These are phyloP conservation scores for Phytophthora melonis DNA, from an alignment of 352 stramenopile species.

Conservation along the genomic window DNA sequence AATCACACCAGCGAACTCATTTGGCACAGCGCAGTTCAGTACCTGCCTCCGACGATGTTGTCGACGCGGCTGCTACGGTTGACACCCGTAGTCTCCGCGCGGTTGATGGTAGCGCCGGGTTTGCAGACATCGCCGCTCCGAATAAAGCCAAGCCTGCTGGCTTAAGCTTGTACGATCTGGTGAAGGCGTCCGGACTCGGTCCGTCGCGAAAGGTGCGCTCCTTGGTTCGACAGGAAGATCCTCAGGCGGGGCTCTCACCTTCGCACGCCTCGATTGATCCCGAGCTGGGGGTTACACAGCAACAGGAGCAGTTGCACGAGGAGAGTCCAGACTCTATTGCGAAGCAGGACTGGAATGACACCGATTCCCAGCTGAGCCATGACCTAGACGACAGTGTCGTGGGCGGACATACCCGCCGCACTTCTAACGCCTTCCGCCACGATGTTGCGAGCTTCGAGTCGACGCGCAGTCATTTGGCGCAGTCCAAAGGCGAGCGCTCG, in stretches of 20 bases:
- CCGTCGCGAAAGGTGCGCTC: slow-evolving; percentile 15
- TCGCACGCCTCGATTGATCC: slow-evolving; percentile 9
- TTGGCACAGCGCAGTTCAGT: slow-evolving; percentile 1
- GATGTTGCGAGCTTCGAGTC: neutral
- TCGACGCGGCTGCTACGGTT: neutral
- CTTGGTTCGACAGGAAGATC: slow-evolving; percentile 14
- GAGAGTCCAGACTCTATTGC: neutral
- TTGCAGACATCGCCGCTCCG: slow-evolving; percentile 3
- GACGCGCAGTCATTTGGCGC: neutral
- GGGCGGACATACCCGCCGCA: neutral
- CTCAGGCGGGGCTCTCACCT: slow-evolving; percentile 2
- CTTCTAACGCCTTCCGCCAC: neutral
- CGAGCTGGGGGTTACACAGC: slow-evolving; percentile 1
- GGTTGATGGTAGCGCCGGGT: slow-evolving; percentile 2
- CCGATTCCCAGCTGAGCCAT: neutral
- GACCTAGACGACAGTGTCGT: neutral
- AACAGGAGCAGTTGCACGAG: neutral
- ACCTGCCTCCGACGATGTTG: neutral
- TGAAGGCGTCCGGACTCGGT: slow-evolving; percentile 40
- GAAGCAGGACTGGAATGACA: slow-evolving; percentile 9
- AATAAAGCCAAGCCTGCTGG: slow-evolving; percentile 32
- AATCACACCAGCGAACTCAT: slow-evolving; percentile 11
- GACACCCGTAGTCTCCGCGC: slow-evolving; percentile 6
- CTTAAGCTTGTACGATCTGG: slow-evolving; percentile 55
- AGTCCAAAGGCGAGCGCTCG: slow-evolving; percentile 1